A percentile compares a stretch with the other conserved stretches of the same genome.
phyloP scores from a whole-genome alignment of 2,329 filamentous ascomycete genomes.

The Truncatella angustata region DNA sequence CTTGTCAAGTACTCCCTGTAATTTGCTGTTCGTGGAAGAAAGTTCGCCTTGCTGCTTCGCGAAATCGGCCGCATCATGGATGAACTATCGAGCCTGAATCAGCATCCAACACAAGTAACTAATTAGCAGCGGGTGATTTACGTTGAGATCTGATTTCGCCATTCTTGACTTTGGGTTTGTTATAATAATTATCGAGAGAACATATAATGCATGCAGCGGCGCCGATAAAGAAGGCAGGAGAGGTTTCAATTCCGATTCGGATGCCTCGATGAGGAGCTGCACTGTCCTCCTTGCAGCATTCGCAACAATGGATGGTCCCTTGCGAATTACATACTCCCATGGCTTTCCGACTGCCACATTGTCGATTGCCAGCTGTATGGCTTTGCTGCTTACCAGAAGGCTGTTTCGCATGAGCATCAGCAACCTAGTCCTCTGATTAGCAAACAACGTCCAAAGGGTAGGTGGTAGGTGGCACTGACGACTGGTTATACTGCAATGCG shows the following conservation, averaged over 20 bases:
- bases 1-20: constrained; percentile 1
- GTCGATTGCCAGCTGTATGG: constrained; percentile 7
- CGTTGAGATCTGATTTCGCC: constrained; percentile 11
- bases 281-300: constrained; percentile 8
- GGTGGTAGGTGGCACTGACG: not conserved
- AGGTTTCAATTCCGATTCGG: constrained; percentile 6
- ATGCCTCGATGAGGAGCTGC: constrained; percentile 10
- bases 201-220: constrained; percentile 10
- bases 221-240: constrained; percentile 3
- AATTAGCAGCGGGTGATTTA: not conserved
- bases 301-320: constrained; percentile 7
- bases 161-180: constrained; percentile 10
- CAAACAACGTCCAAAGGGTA: not conserved
- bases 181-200: constrained; percentile 6
- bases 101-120: too few species aligned
- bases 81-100: constrained; percentile 4
- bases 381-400: constrained; percentile 9
- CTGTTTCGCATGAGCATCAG: constrained; percentile 11
- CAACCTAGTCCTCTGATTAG: not conserved
- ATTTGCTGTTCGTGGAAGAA: constrained; percentile 3
- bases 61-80: constrained; percentile 12
- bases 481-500: constrained; percentile 12
- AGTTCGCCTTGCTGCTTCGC: constrained; percentile 7
- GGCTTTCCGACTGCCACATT: constrained; percentile 4
- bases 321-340: constrained; percentile 9